Percentiles rank a stretch among this genome's conserved stretches.
These are phyloP conservation scores for Eucalyptus tenuipes DNA, from an alignment of 345 rosid species.

Conservation along the genomic window DNA sequence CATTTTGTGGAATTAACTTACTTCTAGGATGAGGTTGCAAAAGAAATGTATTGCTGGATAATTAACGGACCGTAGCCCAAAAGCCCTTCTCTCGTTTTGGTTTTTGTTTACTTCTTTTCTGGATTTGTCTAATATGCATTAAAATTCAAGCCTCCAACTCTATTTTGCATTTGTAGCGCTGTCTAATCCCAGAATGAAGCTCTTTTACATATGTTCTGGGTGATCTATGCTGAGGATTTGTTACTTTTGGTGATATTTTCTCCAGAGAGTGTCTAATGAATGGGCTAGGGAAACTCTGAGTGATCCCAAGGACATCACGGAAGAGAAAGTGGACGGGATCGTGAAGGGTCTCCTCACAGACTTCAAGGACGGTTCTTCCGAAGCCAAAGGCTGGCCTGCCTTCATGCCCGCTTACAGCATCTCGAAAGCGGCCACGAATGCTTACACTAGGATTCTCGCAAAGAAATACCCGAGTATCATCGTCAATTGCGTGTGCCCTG, in stretches of 20 bases:
- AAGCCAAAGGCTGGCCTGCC: neutral
- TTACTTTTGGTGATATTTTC: neutral
- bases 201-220: neutral
- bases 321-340: neutral
- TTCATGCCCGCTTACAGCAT: constrained; percentile 17
- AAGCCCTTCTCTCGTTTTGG: neutral
- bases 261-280: neutral
- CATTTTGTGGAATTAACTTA: neutral
- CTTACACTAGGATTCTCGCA: constrained; percentile 33
- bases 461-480: constrained; percentile 13
- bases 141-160: neutral
- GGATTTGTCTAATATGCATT: neutral
- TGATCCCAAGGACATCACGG: neutral
- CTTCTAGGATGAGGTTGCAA: neutral
- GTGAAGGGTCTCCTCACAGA: neutral
- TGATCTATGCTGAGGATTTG: neutral
- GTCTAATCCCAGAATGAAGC: neutral
- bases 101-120: neutral
- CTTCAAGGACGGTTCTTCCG: neutral
- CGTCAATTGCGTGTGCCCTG: constrained; percentile 45
- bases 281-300: neutral
- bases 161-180: neutral
- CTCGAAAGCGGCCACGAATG: constrained; percentile 36
- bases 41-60: neutral
- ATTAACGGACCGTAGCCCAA: neutral